Evolutionary conservation across 2,329 filamentous ascomycete genomes (phyloP).

Genomic region (Hypoxylon sp.): DNA sequence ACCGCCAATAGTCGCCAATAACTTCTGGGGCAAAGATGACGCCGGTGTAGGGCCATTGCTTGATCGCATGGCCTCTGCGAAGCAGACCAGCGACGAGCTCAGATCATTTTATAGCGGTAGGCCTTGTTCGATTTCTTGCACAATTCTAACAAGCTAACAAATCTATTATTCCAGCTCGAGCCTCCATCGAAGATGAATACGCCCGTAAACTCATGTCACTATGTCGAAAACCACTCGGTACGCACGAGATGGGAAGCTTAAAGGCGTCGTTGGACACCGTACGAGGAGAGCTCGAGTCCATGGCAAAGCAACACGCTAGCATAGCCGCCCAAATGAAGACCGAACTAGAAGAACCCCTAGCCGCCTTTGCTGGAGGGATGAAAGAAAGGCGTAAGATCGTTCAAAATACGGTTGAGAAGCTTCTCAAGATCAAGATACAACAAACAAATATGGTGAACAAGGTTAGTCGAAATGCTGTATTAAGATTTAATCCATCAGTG

Average conservation of each 20-base stretch:
- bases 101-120: constrained; percentile 89
- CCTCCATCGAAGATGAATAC: constrained; percentile 97
- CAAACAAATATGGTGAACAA: constrained; percentile 95
- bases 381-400: constrained; percentile 98
- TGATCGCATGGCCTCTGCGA: constrained; percentile 94
- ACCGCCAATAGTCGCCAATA: constrained; percentile 88
- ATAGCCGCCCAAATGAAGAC: constrained; percentile 96
- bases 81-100: constrained; percentile 94
- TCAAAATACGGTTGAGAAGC: constrained; percentile 92
- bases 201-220: constrained; percentile 88
- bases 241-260: constrained; percentile 86
- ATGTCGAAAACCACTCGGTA: constrained; percentile 89
- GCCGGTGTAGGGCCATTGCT: constrained; percentile 92
- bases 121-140: constrained; percentile 2
- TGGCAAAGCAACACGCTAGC: constrained; percentile 92
- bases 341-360: constrained; percentile 93
- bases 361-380: constrained; percentile 92
- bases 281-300: constrained; percentile 89
- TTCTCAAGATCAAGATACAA: constrained; percentile 92
- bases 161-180: constrained; percentile 74
- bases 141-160: neutral
- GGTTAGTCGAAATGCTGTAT: constrained; percentile 62
- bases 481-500: neutral
- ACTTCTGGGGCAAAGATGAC: constrained; percentile 99
- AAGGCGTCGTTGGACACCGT: constrained; percentile 88